Evolutionary conservation across 1,284 basidiomycete species (phyloP), one percentile per base, ranked within the genome.

Genomic region (Puccinia coronata): DNA sequence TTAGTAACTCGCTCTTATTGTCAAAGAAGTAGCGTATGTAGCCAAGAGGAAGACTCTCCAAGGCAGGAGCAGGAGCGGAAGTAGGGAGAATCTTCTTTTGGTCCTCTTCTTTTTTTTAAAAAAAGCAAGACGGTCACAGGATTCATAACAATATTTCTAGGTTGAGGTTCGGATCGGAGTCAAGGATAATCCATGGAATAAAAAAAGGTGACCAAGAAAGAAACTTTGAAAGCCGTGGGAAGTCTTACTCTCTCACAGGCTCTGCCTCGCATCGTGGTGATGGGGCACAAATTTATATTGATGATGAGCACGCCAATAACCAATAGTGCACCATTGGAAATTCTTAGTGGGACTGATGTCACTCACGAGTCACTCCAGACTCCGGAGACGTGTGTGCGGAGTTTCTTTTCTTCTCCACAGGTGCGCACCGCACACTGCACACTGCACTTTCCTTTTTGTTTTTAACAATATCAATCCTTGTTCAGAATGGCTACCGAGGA

Each of bases 171-270:
- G 69, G 69, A 31, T 71, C 69, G 47, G 47, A 71, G 51, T 51
- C 47, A 71, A 71, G 69, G 69, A 28, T 14, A 20, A 34, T 71
- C 69, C 41, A 25, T n/a, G n/a, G 12, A 47, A 67, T 25, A 67
- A 43, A 67, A 67, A 67, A n/a, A 63, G n/a, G 34, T 4, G 34
- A 63, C 25, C 8, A 23, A 67, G n/a, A 67, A 67, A 67, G 63
- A 71, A 53, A 71, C 51, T 71, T 53, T 71, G 69, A 53, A 34
- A 53, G 34, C 34, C 69, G 69, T 71, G 69, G 69, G 69, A 51
- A 71, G 51, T 49, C 51, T 53, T 28, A 51, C 28, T 20, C 59
- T 65, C 6, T 65, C 61, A 65, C 61, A 65, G 61, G 61, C 11
- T 20, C 51, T 20, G 61, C 6, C 34, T 8, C 61, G 28, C 28